Evolutionary conservation across 2,329 filamentous ascomycete genomes (phyloP).

Genomic region (Eutypella sp.): DNA sequence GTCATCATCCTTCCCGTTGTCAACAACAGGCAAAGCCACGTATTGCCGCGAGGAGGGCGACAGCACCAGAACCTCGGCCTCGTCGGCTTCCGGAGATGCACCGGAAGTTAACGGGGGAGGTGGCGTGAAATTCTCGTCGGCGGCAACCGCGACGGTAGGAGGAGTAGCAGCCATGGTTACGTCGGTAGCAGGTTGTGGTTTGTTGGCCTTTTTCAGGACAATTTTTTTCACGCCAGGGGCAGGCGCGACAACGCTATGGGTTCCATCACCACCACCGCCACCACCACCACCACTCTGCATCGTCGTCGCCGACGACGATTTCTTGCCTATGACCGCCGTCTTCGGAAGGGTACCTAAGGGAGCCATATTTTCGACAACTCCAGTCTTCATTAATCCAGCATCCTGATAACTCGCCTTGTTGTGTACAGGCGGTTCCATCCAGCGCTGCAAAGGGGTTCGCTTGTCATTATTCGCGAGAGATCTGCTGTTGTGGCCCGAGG

Average conservation of each 20-base stretch:
- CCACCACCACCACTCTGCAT: conserved; percentile 9
- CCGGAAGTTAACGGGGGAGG: conserved; percentile 14
- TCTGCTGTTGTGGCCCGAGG: conserved; percentile 17
- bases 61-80: conserved; percentile 9
- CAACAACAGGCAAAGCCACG: conserved; percentile 15
- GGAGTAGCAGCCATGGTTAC: conserved; percentile 17
- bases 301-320: too few species aligned
- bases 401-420: conserved; percentile 72
- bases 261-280: conserved; percentile 8
- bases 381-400: conserved; percentile 65
- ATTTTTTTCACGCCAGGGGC: conserved; percentile 22
- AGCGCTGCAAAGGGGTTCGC: conserved; percentile 48
- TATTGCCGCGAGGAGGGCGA: conserved; percentile 17
- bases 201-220: conserved; percentile 26
- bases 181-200: conserved; percentile 27
- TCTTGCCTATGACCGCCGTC: conserved; percentile 55
- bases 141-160: neutral
- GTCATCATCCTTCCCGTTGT: conserved; percentile 37
- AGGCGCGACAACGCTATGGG: too few species aligned
- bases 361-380: conserved; percentile 79
- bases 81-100: conserved; percentile 13
- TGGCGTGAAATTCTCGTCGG: conserved; percentile 13
- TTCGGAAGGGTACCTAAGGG: conserved; percentile 71
- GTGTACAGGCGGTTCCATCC: conserved; percentile 55
- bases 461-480: conserved; percentile 30